Evolutionary conservation across 1,284 basidiomycete species (phyloP).

Genomic region (Tilletia walkeri): DNA sequence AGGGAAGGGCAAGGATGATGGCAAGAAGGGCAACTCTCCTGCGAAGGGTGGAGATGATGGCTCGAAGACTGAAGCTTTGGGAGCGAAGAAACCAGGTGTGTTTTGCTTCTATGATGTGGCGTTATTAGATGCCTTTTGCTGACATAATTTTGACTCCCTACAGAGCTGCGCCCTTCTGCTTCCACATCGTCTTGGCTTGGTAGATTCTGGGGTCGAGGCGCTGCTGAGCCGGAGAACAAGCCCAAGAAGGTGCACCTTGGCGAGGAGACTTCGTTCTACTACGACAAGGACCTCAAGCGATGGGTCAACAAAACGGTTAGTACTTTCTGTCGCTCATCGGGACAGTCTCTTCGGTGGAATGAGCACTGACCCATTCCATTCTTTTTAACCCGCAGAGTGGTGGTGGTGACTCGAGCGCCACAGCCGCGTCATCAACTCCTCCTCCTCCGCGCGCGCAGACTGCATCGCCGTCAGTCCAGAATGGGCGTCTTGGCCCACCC

Average conservation of each 20-base stretch:
- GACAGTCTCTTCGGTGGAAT: background rate
- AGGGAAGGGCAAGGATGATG: background rate
- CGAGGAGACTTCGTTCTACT: conserved; percentile 78
- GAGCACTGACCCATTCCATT: background rate
- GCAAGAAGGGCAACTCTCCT: background rate
- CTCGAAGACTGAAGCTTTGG: background rate
- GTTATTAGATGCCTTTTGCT: too few species aligned
- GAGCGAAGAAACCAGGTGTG: conserved; percentile 26
- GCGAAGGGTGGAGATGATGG: conserved; percentile 34
- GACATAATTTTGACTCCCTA: background rate
- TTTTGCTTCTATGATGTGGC: background rate
- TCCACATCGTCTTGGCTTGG: conserved; percentile 67
- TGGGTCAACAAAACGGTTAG: conserved; percentile 94
- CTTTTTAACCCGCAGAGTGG: conserved; percentile 16
- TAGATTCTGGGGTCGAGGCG: conserved; percentile 58
- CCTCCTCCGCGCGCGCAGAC: conserved; percentile 45
- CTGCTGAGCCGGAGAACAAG: conserved; percentile 43
- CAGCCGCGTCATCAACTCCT: conserved; percentile 36
- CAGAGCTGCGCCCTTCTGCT: conserved; percentile 42
- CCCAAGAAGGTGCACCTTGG: conserved; percentile 74
- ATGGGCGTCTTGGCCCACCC: conserved; percentile 21
- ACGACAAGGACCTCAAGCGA: conserved; percentile 86
- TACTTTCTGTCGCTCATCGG: conserved; percentile 5
- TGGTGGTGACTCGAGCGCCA: conserved; percentile 37
- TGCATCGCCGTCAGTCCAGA: conserved; percentile 42